These are phyloP conservation scores for Orbilia quercus DNA, from an alignment of 2,329 filamentous ascomycete genomes.

Conservation along the genomic window DNA sequence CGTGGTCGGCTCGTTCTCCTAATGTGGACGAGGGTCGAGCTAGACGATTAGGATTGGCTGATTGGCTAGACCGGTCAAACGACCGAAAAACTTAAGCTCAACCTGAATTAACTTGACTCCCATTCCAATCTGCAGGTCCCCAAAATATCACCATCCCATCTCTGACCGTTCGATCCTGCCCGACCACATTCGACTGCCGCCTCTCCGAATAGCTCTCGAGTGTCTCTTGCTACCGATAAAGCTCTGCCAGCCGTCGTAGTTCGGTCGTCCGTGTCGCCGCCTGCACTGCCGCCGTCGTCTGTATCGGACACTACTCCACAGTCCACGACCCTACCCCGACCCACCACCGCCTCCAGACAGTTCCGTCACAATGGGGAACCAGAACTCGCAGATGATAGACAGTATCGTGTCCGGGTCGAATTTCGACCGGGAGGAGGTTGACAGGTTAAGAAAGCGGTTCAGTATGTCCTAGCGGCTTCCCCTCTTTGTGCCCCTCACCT, in stretches of 20 bases:
- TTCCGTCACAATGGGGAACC: constrained; percentile 72
- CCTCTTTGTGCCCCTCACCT: constrained; percentile 28
- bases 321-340: constrained; percentile 2
- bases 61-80: constrained; percentile 52
- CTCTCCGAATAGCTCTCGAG: constrained; percentile 52
- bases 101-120: too few relatives aligned
- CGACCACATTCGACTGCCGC: constrained; percentile 34
- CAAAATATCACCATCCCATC: constrained; percentile 19
- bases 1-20: not conserved
- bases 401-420: constrained; percentile 97
- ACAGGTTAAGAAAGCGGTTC: constrained; percentile 93
- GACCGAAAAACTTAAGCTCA: constrained; percentile 56
- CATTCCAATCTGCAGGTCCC: constrained; percentile 19
- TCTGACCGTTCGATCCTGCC: not conserved
- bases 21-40: constrained; percentile 3
- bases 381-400: constrained; percentile 81
- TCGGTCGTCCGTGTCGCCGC: not conserved
- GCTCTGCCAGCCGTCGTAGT: not conserved
- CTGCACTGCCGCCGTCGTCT: constrained; percentile 18
- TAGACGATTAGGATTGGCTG: constrained; percentile 32
- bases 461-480: constrained; percentile 63
- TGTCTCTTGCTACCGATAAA: constrained; percentile 15
- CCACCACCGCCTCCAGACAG: constrained; percentile 5
- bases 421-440: constrained; percentile 97
- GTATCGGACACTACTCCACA: constrained; percentile 19